Evolutionary conservation across 352 stramenopile genomes (phyloP), one percentile per base, ranked within the genome.

Genomic region (Pythium vanterpoolii): DNA sequence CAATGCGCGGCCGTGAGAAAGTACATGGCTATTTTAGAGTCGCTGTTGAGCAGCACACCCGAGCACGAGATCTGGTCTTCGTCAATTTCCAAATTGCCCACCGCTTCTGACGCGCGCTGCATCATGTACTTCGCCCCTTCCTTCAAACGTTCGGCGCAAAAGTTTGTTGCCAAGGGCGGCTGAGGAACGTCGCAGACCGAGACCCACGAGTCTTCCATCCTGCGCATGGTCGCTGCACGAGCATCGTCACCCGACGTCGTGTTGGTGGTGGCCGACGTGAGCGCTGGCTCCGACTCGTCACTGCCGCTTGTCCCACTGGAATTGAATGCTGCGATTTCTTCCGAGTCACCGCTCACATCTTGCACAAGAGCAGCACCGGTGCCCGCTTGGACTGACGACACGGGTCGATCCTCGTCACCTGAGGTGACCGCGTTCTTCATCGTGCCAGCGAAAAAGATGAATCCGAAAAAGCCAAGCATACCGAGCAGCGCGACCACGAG

Each of bases 1-100:
- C 69, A 76, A 26, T 69, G 61, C n/a, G 61, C 51, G 11, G 69
- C 52, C 3, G 69, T 76, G 28, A 76, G 43, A 18, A 76, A 71
- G 56, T 71, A 76, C 50, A 30, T 10, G 1, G 39, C 46, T 18
- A 19, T 42, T 23, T 62, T 39, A 4, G 48, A 61, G 4, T 61
- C 59, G 19, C 66, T 62, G 36, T 69, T 62, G 26, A 76, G 53
- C 8, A 74, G 61, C 27, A 73, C 62, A 19, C 69, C 60, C 2
- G 57, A 43, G 31, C 52, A 60, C 11, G 39, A 33, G 5, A 45
- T 34, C 3, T 11, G n/a, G 26, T 51, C 27, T 18, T 42, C 19
- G 19, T 43, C 40, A 1, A 60, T 26, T 6, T 36, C 26, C 26
- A 51, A 24, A 8, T 49, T 13, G 14, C 52, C 52, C 7, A 60